These are phyloP conservation scores for Lactuca sativa DNA, from an alignment of 129 eudicot genomes.

Conservation along the genomic window DNA sequence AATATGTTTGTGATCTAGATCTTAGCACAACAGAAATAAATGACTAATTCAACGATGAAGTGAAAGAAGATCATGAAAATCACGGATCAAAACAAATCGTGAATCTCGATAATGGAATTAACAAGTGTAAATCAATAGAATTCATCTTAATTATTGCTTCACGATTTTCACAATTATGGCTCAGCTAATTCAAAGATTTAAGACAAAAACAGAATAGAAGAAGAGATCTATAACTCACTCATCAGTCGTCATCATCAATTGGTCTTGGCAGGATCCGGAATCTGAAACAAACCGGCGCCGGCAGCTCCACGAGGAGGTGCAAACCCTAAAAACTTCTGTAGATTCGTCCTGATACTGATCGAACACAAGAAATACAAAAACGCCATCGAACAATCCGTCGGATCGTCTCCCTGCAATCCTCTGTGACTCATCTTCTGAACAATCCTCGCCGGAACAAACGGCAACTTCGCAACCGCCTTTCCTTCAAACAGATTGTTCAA, in stretches of 20 bases:
- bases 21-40: not conserved
- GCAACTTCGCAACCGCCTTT: constrained; percentile 82
- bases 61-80: constrained; percentile 6
- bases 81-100: constrained; percentile 14
- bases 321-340: constrained; percentile 94
- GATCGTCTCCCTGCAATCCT: constrained; percentile 76
- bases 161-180: constrained; percentile 13
- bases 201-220: not conserved
- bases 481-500: constrained; percentile 80
- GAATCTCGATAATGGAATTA: constrained; percentile 14
- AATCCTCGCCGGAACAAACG: constrained; percentile 71
- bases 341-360: constrained; percentile 83
- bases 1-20: not conserved
- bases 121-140: constrained; percentile 20
- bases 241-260: constrained; percentile 34
- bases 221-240: constrained; percentile 25
- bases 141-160: constrained; percentile 23
- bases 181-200: constrained; percentile 15
- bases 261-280: constrained; percentile 78
- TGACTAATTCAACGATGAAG: not conserved
- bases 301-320: constrained; percentile 99
- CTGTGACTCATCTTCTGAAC: constrained; percentile 97
- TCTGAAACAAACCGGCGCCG: constrained; percentile 70
- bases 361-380: constrained; percentile 88
- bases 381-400: constrained; percentile 98